These are phyloP conservation scores for Butyriboletus loyo DNA, from an alignment of 768 basidiomycete genomes.

Conservation along the genomic window DNA sequence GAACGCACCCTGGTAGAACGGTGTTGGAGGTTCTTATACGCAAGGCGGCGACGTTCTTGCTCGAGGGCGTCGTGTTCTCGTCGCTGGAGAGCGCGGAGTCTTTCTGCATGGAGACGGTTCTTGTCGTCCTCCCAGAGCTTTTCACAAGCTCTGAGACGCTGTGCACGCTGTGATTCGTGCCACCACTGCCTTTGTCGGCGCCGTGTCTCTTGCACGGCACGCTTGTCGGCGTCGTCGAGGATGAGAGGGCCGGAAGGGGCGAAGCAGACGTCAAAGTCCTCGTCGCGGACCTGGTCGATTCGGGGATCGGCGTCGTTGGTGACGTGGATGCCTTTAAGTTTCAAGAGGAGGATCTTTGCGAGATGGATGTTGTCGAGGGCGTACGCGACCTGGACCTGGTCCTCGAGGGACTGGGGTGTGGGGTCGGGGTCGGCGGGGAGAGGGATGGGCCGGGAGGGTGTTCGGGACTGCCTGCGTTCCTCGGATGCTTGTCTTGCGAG, in stretches of 20 bases:
- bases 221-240: slow-evolving; percentile 42
- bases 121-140: slow-evolving; percentile 49
- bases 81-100: slow-evolving; percentile 31
- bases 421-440: not conserved
- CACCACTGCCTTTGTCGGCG: slow-evolving; percentile 34
- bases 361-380: slow-evolving; percentile 64
- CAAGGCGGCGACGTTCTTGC: slow-evolving; percentile 26
- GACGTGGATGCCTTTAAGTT: slow-evolving; percentile 59
- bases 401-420: slow-evolving; percentile 46
- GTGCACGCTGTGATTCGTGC: slow-evolving; percentile 34
- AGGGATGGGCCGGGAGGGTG: not conserved
- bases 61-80: slow-evolving; percentile 31
- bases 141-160: slow-evolving; percentile 45
- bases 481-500: slow-evolving; percentile 43
- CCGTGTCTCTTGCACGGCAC: slow-evolving; percentile 37
- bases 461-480: slow-evolving; percentile 29
- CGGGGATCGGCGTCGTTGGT: slow-evolving; percentile 58
- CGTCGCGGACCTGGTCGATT: slow-evolving; percentile 55
- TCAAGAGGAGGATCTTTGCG: slow-evolving; percentile 61
- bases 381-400: slow-evolving; percentile 66
- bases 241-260: slow-evolving; percentile 36
- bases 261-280: slow-evolving; percentile 41
- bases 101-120: slow-evolving; percentile 40
- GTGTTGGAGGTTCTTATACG: slow-evolving; percentile 7
- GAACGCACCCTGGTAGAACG: slow-evolving; percentile 24